Base-by-base conservation (phyloP, 2,329 filamentous ascomycete genomes). In the Claviceps arundinis region DNA sequence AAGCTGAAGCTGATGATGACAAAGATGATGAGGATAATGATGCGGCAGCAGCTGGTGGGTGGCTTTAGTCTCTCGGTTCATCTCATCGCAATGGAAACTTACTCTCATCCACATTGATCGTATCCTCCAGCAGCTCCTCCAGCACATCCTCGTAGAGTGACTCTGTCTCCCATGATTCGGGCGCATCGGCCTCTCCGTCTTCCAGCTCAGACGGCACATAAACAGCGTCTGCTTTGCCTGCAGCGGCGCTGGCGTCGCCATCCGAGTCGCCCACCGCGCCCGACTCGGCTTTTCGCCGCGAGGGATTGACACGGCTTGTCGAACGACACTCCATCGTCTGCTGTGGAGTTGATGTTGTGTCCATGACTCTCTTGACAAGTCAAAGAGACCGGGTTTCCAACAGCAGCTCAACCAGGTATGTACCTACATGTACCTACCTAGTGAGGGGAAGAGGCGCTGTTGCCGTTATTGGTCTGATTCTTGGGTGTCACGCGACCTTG, bases 101-200 rank as follows among this genome's bases (percentile, higher is more conserved):
- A 55, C 50, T 19, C 11, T 54, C 50, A 37, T 41, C 24, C 11
- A 19, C 75, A 45, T 80, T 74, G 43, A 69, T 68, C 54, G 72
- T 65, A 37, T 82, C 77, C 45, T 81, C 74, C 45, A 70, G 69
- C 55, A 84, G 63, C 52, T 80, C 74, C 52, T 82, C 77, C 50
- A 85, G 70, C 37, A 75, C 71, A 59, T 84, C 81, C 56, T 80
- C 80, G 55, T 81, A 81, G 2, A 85, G 66, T 26, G 80, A 84
- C 57, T 83, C 77, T 5, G 75, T 77, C 59, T 84, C 81, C 80
- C 80, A 84, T 13, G 74, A 74, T 49, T 78, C 76, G 52, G 68
- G 68, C 4, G 73, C 69, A 53, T 78, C 75, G 34, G 71, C 72
- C 56, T 77, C 70, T 58, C 72, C 69, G 56, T 76, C 72, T 56